phyloP scores from a whole-genome alignment of 2,329 filamentous ascomycete genomes.

The Ramularia collo-cygni region DNA sequence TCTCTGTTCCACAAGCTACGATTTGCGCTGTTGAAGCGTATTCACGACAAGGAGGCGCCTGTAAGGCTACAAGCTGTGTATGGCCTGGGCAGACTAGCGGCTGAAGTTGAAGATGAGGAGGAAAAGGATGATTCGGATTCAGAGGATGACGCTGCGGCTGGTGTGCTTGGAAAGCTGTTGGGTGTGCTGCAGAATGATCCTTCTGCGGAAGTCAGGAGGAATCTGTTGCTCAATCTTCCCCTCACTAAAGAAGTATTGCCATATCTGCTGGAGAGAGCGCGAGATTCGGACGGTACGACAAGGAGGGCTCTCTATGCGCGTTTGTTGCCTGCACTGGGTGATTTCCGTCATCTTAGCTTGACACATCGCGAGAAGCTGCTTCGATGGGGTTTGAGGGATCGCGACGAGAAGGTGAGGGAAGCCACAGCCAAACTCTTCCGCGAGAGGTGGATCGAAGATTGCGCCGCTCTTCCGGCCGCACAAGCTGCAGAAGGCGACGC shows the following conservation, averaged over 20 bases:
- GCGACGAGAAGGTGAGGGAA: slow-evolving; percentile 90
- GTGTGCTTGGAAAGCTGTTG: slow-evolving; percentile 73
- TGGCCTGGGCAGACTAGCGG: slow-evolving; percentile 75
- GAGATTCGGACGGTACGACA: slow-evolving; percentile 80
- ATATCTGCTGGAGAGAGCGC: slow-evolving; percentile 80
- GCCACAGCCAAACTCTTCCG: slow-evolving; percentile 84
- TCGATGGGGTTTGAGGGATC: slow-evolving; percentile 86
- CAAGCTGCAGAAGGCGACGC: slow-evolving; percentile 50
- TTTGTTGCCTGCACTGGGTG: slow-evolving; percentile 78
- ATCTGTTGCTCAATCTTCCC: slow-evolving; percentile 83
- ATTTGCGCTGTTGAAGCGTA: slow-evolving; percentile 70
- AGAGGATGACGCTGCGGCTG: slow-evolving; percentile 55
- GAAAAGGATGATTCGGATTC: slow-evolving; percentile 60
- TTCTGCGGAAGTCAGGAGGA: slow-evolving; percentile 84
- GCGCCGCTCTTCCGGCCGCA: slow-evolving; percentile 59
- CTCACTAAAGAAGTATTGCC: slow-evolving; percentile 75
- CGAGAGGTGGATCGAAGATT: slow-evolving; percentile 97
- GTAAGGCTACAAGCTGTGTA: slow-evolving; percentile 88
- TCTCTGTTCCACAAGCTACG: slow-evolving; percentile 79
- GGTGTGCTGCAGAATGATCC: slow-evolving; percentile 90
- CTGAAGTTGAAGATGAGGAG: slow-evolving; percentile 60
- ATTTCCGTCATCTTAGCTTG: slow-evolving; percentile 88
- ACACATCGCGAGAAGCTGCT: slow-evolving; percentile 93
- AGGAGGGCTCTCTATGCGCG: slow-evolving; percentile 80
- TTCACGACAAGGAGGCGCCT: slow-evolving; percentile 89